Evolutionary conservation across 139 green algal species (phyloP).

Genomic region (Tetradesmus obliquus): DNA sequence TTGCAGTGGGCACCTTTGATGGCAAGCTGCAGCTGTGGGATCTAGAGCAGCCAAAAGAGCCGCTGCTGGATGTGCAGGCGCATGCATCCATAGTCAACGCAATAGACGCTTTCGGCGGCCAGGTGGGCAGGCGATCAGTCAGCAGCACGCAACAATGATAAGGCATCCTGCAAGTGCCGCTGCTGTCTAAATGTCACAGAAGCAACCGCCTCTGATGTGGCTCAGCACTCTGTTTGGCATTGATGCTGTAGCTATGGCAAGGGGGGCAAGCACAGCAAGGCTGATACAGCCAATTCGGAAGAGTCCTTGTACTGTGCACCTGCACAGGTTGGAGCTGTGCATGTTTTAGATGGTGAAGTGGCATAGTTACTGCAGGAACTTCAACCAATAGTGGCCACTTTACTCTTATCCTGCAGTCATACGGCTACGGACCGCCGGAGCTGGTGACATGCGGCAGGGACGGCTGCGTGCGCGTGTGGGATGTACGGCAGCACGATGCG

Average conservation of each 20-base stretch:
- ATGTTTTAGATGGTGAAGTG: too few relatives aligned
- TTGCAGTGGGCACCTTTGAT: conserved; percentile 87
- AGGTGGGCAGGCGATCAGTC: conserved; percentile 51
- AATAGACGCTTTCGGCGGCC: conserved; percentile 85
- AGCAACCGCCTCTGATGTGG: too few relatives aligned
- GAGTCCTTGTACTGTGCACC: too few relatives aligned
- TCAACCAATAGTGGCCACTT: not conserved
- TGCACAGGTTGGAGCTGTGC: too few relatives aligned
- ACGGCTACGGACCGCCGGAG: conserved; percentile 81
- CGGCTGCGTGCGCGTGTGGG: conserved; percentile 91
- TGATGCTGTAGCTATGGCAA: too few relatives aligned
- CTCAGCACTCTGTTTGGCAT: too few relatives aligned
- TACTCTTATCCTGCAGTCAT: conserved; percentile 31
- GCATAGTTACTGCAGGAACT: too few relatives aligned
- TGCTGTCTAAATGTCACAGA: not conserved
- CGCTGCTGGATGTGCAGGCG: conserved; percentile 74
- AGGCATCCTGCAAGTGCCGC: not conserved
- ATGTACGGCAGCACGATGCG: conserved; percentile 82
- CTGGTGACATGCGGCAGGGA: conserved; percentile 87
- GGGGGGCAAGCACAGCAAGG: too few relatives aligned
- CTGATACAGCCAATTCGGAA: too few relatives aligned
- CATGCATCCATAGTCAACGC: conserved; percentile 87
- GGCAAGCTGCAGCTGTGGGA: conserved; percentile 85
- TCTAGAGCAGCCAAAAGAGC: conserved; percentile 66
- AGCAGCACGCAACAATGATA: not conserved